Percentiles rank a stretch among this genome's conserved stretches.
Conservation (phyloP, 1,284 basidiomycete genomes). For the Cystobasidium slooffiae region DNA sequence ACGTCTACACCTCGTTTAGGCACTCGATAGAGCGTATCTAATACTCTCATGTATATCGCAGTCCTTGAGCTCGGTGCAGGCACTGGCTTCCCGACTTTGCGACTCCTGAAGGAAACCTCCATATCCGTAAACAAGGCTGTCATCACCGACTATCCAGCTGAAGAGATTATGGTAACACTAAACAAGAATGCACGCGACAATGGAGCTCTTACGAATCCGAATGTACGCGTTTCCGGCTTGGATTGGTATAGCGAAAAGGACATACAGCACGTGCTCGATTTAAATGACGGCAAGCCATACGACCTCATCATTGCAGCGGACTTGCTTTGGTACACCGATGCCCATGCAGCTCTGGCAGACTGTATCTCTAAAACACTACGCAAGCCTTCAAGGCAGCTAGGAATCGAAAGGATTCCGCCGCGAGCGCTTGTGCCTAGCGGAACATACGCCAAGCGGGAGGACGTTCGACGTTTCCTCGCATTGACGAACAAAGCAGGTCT, state of each 20-base stretch:
- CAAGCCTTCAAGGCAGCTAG: neutral
- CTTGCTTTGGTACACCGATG: constrained; percentile 43
- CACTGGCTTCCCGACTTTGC: constrained; percentile 37
- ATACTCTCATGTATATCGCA: neutral
- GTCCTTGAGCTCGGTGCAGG: constrained; percentile 45
- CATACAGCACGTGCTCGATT: constrained; percentile 14
- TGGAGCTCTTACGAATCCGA: neutral
- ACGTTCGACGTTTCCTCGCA: constrained; percentile 21
- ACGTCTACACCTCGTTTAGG: neutral
- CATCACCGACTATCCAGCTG: constrained; percentile 42
- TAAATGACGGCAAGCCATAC: neutral
- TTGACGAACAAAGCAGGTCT: constrained; percentile 19
- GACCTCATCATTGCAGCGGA: constrained; percentile 41
- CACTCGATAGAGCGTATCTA: neutral
- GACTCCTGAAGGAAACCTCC: constrained; percentile 14
- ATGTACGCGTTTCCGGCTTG: constrained; percentile 20
- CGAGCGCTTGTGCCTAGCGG: constrained; percentile 31
- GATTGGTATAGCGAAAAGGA: constrained; percentile 31
- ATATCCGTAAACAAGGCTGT: constrained; percentile 12
- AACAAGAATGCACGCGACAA: constrained; percentile 18
- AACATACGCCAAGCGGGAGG: constrained; percentile 28
- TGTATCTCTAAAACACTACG: constrained; percentile 21
- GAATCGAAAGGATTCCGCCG: neutral
- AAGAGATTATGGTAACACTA: constrained; percentile 36
- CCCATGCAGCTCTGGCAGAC: constrained; percentile 25